Percentiles rank a stretch among this genome's conserved stretches.
Evolutionary conservation across 306 rosid species (phyloP).

Genomic region (Sophora flavescens): DNA sequence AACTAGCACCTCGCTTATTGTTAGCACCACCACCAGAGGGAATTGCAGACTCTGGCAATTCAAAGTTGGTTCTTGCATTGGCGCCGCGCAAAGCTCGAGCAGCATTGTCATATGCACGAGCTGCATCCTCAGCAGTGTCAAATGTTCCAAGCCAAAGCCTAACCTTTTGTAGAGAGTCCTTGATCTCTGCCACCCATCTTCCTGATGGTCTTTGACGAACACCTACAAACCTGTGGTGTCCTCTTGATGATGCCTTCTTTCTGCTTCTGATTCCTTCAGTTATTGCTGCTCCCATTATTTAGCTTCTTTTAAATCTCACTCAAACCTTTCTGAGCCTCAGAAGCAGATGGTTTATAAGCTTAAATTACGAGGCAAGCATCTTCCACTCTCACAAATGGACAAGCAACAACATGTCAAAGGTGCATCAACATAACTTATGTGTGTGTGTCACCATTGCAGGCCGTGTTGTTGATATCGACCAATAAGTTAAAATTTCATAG

Average conservation of each 20-base stretch:
- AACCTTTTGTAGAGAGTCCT: slow-evolving; percentile 75
- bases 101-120: slow-evolving; percentile 72
- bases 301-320: neutral
- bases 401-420: slow-evolving; percentile 44
- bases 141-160: slow-evolving; percentile 88
- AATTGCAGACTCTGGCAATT: slow-evolving; percentile 41
- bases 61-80: slow-evolving; percentile 81
- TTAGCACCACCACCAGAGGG: neutral
- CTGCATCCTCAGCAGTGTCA: slow-evolving; percentile 77
- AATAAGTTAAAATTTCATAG: slow-evolving; percentile 30
- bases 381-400: slow-evolving; percentile 23
- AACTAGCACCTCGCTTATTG: neutral
- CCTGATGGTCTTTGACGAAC: slow-evolving; percentile 84
- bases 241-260: slow-evolving; percentile 68
- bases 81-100: slow-evolving; percentile 74
- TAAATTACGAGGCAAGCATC: slow-evolving; percentile 28
- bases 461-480: slow-evolving; percentile 57
- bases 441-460: slow-evolving; percentile 53
- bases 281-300: slow-evolving; percentile 41
- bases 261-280: slow-evolving; percentile 46
- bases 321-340: slow-evolving; percentile 35
- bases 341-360: slow-evolving; percentile 16
- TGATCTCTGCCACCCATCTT: slow-evolving; percentile 92
- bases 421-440: neutral
- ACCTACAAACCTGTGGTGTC: slow-evolving; percentile 76